Evolutionary conservation across 768 basidiomycete species (phyloP), one percentile per base, ranked within the genome.

Genomic region (Russula emetica): DNA sequence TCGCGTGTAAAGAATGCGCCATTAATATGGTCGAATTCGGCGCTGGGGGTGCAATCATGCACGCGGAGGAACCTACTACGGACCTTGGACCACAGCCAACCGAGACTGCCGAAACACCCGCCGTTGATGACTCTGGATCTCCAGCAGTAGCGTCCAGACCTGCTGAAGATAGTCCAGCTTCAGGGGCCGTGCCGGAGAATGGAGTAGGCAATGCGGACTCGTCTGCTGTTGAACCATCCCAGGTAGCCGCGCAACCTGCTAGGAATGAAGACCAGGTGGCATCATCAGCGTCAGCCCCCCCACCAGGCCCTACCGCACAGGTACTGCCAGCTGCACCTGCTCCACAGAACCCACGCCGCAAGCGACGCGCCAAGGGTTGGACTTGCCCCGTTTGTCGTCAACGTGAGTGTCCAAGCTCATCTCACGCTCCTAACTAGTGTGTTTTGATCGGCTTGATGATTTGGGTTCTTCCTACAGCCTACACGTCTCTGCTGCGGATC

Each of bases 1-100:
- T 98, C 62, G 94, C 94, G 5, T 98, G 94, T 78, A 87, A 90
- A 70, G 94, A 96, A 52, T 98, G 94, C 71, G 94, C 94, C 0
- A 76, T 97, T 58, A 96, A 96, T 72, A 98, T 98, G 94, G 88
- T 98, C 55, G 94, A 98, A 74, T 98, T 94, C 72, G 94, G 94
- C 32, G 94, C 94, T 0, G 94, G 94, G 3, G 94, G 94, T 3
- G 86, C 81, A 54, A 89, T 96, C 55, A 82, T 80, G n/a, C 86
- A 90, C 57, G 70, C 76, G 2, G 78, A 80, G 8, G 80, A 80
- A 20, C 69, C 70, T 14, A 73, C 70, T 16, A 67, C 70, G 8
- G 69, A 66, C 0, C 71, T 77, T 0, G 76, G 75, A 1, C 70
- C 73, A 3, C 70, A 72, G 6, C 71, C 73, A 18, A 66, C 72